Evolutionary conservation across 768 basidiomycete genomes (phyloP), one percentile per base, ranked within the genome.

Genomic region (Psilocybe cubensis): DNA sequence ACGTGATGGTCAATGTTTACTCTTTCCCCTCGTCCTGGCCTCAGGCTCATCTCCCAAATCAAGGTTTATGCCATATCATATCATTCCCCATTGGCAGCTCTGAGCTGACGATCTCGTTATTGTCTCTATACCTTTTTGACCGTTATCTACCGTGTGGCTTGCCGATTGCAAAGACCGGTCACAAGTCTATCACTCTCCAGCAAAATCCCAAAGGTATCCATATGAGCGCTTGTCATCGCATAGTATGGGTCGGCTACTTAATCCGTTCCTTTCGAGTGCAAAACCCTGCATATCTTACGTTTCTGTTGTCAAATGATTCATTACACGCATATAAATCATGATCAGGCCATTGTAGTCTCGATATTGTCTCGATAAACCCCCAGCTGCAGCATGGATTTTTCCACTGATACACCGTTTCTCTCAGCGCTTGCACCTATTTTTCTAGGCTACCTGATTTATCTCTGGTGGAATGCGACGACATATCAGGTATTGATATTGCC

Each of bases 1-100:
- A 59, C 54, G 49, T 59, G 58, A 59, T 9, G 46, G 56, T 47
- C 43, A 33, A 27, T 49, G 41, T 59, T 59, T 59, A 53, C 38
- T 18, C 47, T 17, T 6, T n/a, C 31, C 14, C 47, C 27, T 25
- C 28, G n/a, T 17, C 18, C 52, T 33, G 17, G 20, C 29, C 21
- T 43, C 52, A 25, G 20, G 35, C 27, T 38, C 24, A n/a, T n/a
- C n/a, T n/a, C n/a, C n/a, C n/a, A n/a, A n/a, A n/a, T n/a, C n/a
- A n/a, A n/a, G n/a, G n/a, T n/a, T n/a, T n/a, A n/a, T n/a, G n/a
- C n/a, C n/a, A n/a, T n/a, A n/a, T n/a, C n/a, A n/a, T n/a, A n/a
- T n/a, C n/a, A n/a, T n/a, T n/a, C n/a, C n/a, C n/a, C n/a, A n/a
- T n/a, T n/a, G n/a, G n/a, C n/a, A n/a, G n/a, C n/a, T n/a, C n/a